Base-by-base conservation (phyloP, 768 basidiomycete genomes). In the Boletus eberwhitei region DNA sequence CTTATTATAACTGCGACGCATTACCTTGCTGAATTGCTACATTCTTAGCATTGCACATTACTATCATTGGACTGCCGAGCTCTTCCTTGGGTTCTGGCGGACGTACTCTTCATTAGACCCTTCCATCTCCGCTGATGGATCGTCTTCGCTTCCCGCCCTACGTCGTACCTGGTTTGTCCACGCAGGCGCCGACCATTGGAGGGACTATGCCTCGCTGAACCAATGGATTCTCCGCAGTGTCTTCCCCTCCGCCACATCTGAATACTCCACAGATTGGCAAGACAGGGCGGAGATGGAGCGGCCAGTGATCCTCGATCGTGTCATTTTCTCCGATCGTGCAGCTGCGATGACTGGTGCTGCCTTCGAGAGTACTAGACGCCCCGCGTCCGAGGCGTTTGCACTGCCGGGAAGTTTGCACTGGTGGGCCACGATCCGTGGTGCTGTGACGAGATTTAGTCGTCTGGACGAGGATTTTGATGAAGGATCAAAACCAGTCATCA, bases 61-160 rank as follows among this genome's bases (percentile, higher is more conserved):
- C 68, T 96, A 93, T 68, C 93, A 98, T 64, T 94, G 90, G 83
- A 83, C 88, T 32, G 93, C 94, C 5, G 94, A 98, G 66, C 81
- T 94, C 19, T 87, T 90, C 74, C 91, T 92, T 59, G 94, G 94
- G 38, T 82, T 95, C 61, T 96, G 94, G 94, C 81, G 92, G 8
- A 85, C 93, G 0, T 96, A 95, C 69, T 81, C 91, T 34, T 85
- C 90, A 2, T 75, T 96, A 12, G 92, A 94, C 67, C 80, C 82
- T 2, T 71, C 70, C 21, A 93, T 95, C 48, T 71, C 83, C 3
- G 59, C 80, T 0, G 72, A 78, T 42, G 93, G 91, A 8, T 79
- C 80, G 44, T 90, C 91, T 1, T 70, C 75, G 6, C 84, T 97
- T 34, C 88, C 90, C 1, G 77, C 87, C 2, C 81, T 87, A 0